Conservation (phyloP, 495 filamentous ascomycete genomes). For the Bacidia gigantensis region DNA sequence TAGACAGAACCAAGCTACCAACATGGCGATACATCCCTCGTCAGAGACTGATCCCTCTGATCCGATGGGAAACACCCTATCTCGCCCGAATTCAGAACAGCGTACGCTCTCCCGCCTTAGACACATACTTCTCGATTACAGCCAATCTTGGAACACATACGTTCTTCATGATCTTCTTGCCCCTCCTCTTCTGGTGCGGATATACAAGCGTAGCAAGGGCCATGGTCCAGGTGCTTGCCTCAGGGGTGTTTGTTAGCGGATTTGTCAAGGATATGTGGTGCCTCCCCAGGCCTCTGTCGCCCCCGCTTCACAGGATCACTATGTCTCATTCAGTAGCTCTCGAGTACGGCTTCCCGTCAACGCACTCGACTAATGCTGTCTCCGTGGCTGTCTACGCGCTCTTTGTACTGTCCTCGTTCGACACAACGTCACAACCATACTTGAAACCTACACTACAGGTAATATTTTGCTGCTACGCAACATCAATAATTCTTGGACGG, state of each 20-base stretch:
- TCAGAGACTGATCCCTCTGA: constrained; percentile 66
- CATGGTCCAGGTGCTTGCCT: constrained; percentile 74
- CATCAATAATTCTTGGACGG: constrained; percentile 80
- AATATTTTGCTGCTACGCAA: constrained; percentile 65
- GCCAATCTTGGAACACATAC: constrained; percentile 97
- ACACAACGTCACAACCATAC: constrained; percentile 33
- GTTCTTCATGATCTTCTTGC: constrained; percentile 91
- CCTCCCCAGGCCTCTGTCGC: constrained; percentile 85
- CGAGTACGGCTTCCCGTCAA: constrained; percentile 95
- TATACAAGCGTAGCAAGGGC: constrained; percentile 66
- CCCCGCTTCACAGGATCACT: constrained; percentile 84
- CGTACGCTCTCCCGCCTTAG: constrained; percentile 64
- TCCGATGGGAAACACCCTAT: constrained; percentile 92
- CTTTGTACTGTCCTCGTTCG: constrained; percentile 44
- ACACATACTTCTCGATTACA: constrained; percentile 91
- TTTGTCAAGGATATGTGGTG: constrained; percentile 91
- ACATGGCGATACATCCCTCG: constrained; percentile 80
- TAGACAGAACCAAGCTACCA: constrained; percentile 74
- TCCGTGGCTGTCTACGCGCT: constrained; percentile 82
- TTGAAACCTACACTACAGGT: constrained; percentile 47
- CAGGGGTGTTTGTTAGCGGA: constrained; percentile 84
- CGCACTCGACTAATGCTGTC: constrained; percentile 91
- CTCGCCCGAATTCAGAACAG: constrained; percentile 71
- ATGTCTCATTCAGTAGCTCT: constrained; percentile 91
- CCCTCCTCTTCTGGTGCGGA: constrained; percentile 92